phyloP scores from a whole-genome alignment of 495 filamentous ascomycete genomes.

The Cercophora samala region DNA sequence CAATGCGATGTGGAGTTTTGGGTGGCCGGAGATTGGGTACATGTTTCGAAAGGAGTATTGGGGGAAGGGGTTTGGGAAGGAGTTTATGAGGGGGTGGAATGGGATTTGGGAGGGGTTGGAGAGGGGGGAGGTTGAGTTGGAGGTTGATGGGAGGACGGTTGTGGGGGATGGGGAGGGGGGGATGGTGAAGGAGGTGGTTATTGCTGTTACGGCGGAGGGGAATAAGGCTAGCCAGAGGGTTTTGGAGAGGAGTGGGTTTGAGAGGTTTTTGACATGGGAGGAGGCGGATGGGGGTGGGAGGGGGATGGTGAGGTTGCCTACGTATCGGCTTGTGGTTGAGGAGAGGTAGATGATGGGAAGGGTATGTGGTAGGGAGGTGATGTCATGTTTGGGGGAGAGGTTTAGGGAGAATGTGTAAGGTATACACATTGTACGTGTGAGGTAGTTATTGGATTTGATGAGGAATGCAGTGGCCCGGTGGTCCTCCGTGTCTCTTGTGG shows the following conservation, averaged over 20 bases:
- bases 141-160: constrained; percentile 25
- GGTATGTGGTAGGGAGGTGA: not conserved
- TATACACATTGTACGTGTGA: constrained; percentile 1
- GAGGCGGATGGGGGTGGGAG: constrained; percentile 23
- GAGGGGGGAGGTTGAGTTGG: constrained; percentile 33
- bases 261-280: constrained; percentile 28
- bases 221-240: constrained; percentile 40
- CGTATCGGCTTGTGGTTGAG: constrained; percentile 23
- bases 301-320: constrained; percentile 19
- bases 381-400: not conserved
- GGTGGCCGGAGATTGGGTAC: constrained; percentile 51
- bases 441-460: not conserved
- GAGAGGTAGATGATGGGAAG: constrained; percentile 3
- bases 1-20: constrained; percentile 18
- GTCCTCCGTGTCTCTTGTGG: not conserved
- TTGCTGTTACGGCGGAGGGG: constrained; percentile 34
- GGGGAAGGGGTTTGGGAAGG: constrained; percentile 46
- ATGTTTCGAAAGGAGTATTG: constrained; percentile 44
- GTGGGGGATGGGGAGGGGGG: constrained; percentile 24
- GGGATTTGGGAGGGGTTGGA: constrained; percentile 38
- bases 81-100: constrained; percentile 44
- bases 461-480: not conserved
- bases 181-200: constrained; percentile 24
- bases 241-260: constrained; percentile 40
- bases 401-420: not conserved